These are phyloP conservation scores for Microcyclospora tardicrescens DNA, from an alignment of 2,329 filamentous ascomycete species.

Conservation along the genomic window DNA sequence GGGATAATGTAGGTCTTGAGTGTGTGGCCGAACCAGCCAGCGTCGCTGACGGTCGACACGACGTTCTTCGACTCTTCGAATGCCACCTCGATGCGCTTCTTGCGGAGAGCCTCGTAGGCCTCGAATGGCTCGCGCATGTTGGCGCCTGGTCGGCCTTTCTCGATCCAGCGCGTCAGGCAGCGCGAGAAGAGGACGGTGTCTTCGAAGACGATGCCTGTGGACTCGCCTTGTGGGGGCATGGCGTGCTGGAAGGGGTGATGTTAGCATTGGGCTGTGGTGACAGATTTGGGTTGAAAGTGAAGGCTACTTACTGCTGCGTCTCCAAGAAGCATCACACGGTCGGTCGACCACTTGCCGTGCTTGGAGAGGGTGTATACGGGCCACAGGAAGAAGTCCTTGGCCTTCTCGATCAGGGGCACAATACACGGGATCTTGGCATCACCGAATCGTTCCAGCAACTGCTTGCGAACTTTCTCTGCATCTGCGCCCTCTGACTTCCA, in stretches of 20 bases:
- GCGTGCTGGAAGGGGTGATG: conserved; percentile 22
- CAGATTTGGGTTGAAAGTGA: neutral
- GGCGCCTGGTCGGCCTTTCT: conserved; percentile 22
- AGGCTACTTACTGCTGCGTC: conserved; percentile 28
- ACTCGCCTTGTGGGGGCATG: conserved; percentile 40
- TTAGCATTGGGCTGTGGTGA: neutral
- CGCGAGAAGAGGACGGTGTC: conserved; percentile 38
- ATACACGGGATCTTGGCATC: conserved; percentile 27
- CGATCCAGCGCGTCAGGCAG: conserved; percentile 30
- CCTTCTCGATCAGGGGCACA: conserved; percentile 28
- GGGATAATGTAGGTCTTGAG: conserved; percentile 34
- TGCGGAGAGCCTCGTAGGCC: conserved; percentile 35
- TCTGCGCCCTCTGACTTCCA: conserved; percentile 34
- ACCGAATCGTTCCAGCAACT: conserved; percentile 29
- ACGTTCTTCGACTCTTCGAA: conserved; percentile 36
- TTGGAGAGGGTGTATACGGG: conserved; percentile 34
- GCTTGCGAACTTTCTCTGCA: conserved; percentile 29
- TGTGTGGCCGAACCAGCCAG: conserved; percentile 32
- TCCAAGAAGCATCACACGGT: conserved; percentile 32
- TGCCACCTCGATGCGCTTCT: conserved; percentile 31
- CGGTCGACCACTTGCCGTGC: conserved; percentile 31
- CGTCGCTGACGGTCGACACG: conserved; percentile 32
- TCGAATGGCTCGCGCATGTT: conserved; percentile 32
- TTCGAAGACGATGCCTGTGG: conserved; percentile 40
- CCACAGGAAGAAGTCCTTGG: conserved; percentile 33